These are phyloP conservation scores for Phytophthora tubulina DNA, from an alignment of 352 stramenopile species.

Conservation along the genomic window DNA sequence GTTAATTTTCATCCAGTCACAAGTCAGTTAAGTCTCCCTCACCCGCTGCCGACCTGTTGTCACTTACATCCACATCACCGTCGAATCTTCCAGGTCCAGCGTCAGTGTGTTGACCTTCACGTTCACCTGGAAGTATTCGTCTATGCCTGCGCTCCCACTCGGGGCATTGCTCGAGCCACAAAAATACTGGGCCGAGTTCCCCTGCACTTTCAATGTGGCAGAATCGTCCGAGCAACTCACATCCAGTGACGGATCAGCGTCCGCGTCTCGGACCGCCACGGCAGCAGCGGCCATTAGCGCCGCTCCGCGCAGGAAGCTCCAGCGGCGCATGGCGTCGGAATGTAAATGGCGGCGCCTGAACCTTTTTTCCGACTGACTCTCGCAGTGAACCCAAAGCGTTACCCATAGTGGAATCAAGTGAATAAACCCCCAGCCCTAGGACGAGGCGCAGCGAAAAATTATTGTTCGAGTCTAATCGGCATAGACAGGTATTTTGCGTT, in stretches of 20 bases:
- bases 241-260: neutral
- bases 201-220: neutral
- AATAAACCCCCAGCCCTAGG: conserved; percentile 8
- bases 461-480: neutral
- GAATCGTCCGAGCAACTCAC: neutral
- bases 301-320: conserved; percentile 17
- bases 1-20: neutral
- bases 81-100: conserved; percentile 7
- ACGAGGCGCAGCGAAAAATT: conserved; percentile 16
- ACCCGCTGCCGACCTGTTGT: neutral
- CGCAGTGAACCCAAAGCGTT: conserved; percentile 41
- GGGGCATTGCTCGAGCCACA: too few species aligned
- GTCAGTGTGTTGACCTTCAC: conserved; percentile 4
- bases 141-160: neutral
- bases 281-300: conserved; percentile 1
- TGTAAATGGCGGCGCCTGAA: conserved; percentile 29
- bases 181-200: too few species aligned
- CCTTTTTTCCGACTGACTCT: conserved; percentile 39
- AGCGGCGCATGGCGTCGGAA: conserved; percentile 33
- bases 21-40: neutral
- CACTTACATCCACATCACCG: conserved; percentile 9
- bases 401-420: conserved; percentile 25
- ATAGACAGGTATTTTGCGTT: too few species aligned
- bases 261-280: neutral
- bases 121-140: conserved; percentile 10